Percentiles rank a stretch among this genome's conserved stretches.
Evolutionary conservation across 306 rosid species (phyloP).

Genomic region (Ormosia semicastrata): DNA sequence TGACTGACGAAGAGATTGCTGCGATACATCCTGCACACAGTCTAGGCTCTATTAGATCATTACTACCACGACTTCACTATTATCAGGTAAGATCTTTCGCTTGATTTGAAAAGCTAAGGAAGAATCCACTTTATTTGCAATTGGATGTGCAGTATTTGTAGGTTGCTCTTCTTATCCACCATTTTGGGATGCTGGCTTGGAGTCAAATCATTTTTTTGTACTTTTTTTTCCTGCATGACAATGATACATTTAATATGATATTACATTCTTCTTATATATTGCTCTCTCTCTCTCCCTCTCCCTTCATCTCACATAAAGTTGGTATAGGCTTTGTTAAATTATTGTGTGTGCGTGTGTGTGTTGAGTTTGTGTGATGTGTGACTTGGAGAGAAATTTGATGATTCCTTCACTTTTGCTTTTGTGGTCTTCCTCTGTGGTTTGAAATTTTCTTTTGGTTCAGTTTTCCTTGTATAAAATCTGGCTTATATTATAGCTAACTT

Average conservation of each 20-base stretch:
- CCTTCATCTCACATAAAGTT: neutral
- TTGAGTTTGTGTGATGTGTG: neutral
- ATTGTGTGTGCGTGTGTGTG: neutral
- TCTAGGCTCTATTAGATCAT: slow-evolving; percentile 62
- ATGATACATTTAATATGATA: neutral
- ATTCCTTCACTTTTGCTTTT: neutral
- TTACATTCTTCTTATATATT: neutral
- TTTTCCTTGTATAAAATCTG: neutral
- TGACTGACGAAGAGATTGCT: slow-evolving; percentile 84
- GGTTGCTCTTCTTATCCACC: neutral
- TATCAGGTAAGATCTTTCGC: slow-evolving; percentile 50
- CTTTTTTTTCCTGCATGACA: neutral
- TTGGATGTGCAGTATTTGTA: neutral
- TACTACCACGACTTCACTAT: slow-evolving; percentile 77
- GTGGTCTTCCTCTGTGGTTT: neutral
- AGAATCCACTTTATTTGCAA: slow-evolving; percentile 7
- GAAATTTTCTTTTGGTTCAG: neutral
- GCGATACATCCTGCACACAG: slow-evolving; percentile 75
- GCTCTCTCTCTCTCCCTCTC: neutral
- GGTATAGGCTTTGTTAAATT: neutral
- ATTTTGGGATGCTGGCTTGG: neutral
- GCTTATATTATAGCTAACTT: neutral
- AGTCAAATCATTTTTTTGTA: neutral
- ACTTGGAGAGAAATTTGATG: neutral
- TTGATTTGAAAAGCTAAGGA: neutral